Evolutionary conservation across 1,139 yeast genomes (phyloP).

Genomic region (Spathaspora sp.): DNA sequence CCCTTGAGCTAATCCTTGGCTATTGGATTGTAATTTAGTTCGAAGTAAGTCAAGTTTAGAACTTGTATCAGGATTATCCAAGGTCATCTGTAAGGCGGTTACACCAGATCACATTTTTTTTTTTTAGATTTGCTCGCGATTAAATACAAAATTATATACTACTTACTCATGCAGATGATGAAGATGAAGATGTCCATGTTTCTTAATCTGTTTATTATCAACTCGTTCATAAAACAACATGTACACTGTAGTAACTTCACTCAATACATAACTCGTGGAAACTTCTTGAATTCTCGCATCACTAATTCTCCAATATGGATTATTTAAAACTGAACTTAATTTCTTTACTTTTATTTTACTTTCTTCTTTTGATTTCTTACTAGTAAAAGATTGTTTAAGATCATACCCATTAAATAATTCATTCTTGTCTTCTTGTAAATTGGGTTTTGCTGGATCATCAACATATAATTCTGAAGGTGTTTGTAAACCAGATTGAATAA

Average conservation of each 20-base stretch:
- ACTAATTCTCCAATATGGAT: constrained; percentile 85
- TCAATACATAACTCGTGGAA: constrained; percentile 56
- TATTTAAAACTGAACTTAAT: constrained; percentile 51
- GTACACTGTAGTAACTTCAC: constrained; percentile 74
- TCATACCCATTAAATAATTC: constrained; percentile 4
- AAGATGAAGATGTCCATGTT: constrained; percentile 6
- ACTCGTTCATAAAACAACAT: constrained; percentile 76
- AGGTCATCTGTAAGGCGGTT: background rate
- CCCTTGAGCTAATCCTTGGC: constrained; percentile 5
- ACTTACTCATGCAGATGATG: background rate
- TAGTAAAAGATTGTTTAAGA: constrained; percentile 1
- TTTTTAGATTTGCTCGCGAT: background rate
- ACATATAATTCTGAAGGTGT: constrained; percentile 48
- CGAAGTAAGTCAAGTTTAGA: constrained; percentile 10
- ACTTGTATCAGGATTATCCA: background rate
- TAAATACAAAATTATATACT: background rate
- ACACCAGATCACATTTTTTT: background rate
- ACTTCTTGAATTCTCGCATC: constrained; percentile 72
- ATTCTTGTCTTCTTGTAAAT: background rate
- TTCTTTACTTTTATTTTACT: constrained; percentile 45
- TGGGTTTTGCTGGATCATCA: constrained; percentile 24
- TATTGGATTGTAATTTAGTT: constrained; percentile 6
- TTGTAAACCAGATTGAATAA: constrained; percentile 38
- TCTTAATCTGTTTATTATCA: constrained; percentile 26
- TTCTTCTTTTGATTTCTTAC: constrained; percentile 6